Conservation (phyloP, 2,329 filamentous ascomycete genomes). For the Fusarium sp. region DNA sequence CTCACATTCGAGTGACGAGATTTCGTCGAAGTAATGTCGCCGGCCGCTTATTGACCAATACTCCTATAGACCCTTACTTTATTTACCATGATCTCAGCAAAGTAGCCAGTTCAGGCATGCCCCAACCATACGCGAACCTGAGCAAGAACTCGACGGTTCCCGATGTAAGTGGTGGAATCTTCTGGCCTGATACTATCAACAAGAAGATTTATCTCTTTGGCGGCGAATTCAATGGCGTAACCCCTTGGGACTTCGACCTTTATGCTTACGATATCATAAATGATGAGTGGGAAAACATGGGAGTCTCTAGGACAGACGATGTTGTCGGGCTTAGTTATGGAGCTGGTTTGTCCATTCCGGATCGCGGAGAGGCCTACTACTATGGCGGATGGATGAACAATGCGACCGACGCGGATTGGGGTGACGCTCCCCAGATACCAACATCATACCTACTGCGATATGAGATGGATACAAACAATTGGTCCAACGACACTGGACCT, state of each 20-base stretch:
- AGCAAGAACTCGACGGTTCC: constrained; percentile 69
- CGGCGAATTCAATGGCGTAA: constrained; percentile 63
- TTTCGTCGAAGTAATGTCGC: not conserved
- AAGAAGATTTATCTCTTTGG: constrained; percentile 72
- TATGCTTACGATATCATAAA: constrained; percentile 67
- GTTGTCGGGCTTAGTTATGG: constrained; percentile 65
- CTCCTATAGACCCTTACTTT: constrained; percentile 46
- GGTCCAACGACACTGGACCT: constrained; percentile 64
- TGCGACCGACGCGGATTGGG: constrained; percentile 61
- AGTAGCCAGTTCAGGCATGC: constrained; percentile 56
- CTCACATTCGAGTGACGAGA: not conserved
- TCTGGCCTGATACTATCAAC: constrained; percentile 71
- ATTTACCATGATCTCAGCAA: constrained; percentile 66
- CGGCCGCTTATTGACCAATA: constrained; percentile 6
- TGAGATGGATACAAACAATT: constrained; percentile 61
- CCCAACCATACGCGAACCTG: constrained; percentile 64
- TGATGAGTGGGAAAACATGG: constrained; percentile 64
- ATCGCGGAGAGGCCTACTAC: constrained; percentile 67
- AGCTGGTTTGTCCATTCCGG: constrained; percentile 64
- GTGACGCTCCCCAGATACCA: constrained; percentile 54
- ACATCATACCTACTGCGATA: constrained; percentile 65
- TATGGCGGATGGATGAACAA: constrained; percentile 71
- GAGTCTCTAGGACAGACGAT: constrained; percentile 45
- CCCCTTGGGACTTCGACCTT: constrained; percentile 59
- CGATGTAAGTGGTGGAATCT: constrained; percentile 52